Percentiles rank a stretch among this genome's conserved stretches.
Conservation (phyloP, 2,329 filamentous ascomycete species). For the Arthrobotrys musiformis region DNA sequence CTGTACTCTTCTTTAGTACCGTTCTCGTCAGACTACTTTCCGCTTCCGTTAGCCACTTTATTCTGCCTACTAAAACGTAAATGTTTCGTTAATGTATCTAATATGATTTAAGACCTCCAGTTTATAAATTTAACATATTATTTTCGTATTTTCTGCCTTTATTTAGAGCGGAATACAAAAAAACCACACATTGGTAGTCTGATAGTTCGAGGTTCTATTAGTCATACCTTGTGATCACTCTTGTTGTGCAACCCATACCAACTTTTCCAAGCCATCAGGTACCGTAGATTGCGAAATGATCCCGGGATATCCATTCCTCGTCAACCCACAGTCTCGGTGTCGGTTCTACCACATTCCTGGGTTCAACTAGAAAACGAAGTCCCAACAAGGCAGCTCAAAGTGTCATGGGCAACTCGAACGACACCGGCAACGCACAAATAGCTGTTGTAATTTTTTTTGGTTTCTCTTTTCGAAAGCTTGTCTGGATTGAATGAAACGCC, state of each 20-base stretch:
- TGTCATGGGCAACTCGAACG: not conserved
- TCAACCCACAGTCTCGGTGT: not conserved
- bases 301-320: not conserved
- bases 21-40: not conserved
- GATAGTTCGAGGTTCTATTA: not conserved
- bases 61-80: not conserved
- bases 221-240: not conserved
- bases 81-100: not conserved
- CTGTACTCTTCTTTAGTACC: not conserved
- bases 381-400: slow-evolving; percentile 4
- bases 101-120: not conserved
- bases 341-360: not conserved
- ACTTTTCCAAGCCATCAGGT: not conserved
- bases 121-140: not conserved
- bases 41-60: not conserved
- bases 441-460: slow-evolving; percentile 24
- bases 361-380: not conserved
- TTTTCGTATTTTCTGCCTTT: not conserved
- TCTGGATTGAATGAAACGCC: not conserved
- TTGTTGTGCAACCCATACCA: slow-evolving; percentile 12
- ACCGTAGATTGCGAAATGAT: not conserved
- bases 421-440: slow-evolving; percentile 14
- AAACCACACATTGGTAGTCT: slow-evolving; percentile 9
- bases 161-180: not conserved
- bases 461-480: not conserved